Conservation (phyloP, 257 asterid species). For the Linderniella brevidens region DNA sequence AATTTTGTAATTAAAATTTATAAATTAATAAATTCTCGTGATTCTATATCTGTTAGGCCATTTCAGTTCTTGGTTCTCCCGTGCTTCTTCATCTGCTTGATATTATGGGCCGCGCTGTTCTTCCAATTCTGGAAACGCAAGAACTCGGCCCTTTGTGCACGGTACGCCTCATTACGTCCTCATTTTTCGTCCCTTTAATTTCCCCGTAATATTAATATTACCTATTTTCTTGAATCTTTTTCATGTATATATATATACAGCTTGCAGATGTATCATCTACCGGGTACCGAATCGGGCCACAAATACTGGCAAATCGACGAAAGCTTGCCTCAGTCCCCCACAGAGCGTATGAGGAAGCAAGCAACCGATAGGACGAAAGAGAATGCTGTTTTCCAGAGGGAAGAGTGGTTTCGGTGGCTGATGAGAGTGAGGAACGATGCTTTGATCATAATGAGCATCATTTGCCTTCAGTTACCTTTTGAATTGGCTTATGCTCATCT, state of each 20-base stretch:
- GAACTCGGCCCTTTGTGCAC: slow-evolving; percentile 56
- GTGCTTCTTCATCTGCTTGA: slow-evolving; percentile 54
- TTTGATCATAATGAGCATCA: slow-evolving; percentile 52
- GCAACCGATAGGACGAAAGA: slow-evolving; percentile 37
- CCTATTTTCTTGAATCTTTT: no score
- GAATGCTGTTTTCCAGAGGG: slow-evolving; percentile 57
- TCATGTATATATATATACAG: slow-evolving; percentile 16
- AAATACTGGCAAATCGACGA: slow-evolving; percentile 23
- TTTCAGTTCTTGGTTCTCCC: slow-evolving; percentile 74
- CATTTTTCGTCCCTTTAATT: no score
- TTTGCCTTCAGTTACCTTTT: slow-evolving; percentile 90
- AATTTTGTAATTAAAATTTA: slow-evolving; percentile 3
- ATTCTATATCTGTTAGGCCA: slow-evolving; percentile 27
- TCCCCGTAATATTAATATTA: no score
- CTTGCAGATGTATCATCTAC: slow-evolving; percentile 53
- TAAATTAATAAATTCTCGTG: neutral
- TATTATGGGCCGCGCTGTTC: slow-evolving; percentile 80
- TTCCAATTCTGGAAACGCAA: slow-evolving; percentile 98
- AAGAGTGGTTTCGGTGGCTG: slow-evolving; percentile 82
- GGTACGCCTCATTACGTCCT: slow-evolving; percentile 21
- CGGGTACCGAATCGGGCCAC: slow-evolving; percentile 35
- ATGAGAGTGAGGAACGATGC: slow-evolving; percentile 87
- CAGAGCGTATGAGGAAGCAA: slow-evolving; percentile 33
- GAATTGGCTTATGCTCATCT: slow-evolving; percentile 91
- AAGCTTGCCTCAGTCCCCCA: slow-evolving; percentile 27